Evolutionary conservation across 1,139 yeast species (phyloP), one percentile per base, ranked within the genome.

Genomic region (Saccharomycopsis hybrid): DNA sequence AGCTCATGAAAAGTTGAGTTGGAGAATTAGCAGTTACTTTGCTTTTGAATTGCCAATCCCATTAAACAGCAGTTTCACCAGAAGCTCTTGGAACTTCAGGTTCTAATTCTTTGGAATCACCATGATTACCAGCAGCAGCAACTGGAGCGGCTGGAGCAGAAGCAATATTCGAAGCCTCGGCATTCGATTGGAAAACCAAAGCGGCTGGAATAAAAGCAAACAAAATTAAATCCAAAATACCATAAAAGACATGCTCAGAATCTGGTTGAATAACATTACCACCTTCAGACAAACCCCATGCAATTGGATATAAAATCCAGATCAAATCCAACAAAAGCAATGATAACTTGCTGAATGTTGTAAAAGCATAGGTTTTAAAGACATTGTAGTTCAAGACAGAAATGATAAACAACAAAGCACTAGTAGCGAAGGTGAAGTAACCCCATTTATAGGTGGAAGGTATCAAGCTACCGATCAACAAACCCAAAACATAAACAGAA

Each of bases 391-490:
- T 49, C 30, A 55, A 37, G 9, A 52, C 9, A 31, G 41, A 29
- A 32, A 52, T 28, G 25, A 50, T 36, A 43, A 48, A 55, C 46
- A 47, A 51, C 47, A 41, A 62, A 41, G 65, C 63, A 42, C 62
- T 66, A 42, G 62, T 56, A 44, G 66, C 73, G 54, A 71, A 65
- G 42, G 73, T 69, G 54, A 71, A 78, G 70, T 74, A 79, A 58
- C 84, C 87, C 86, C 86, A 80, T 65, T 77, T 81, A 65, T 81
- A 81, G 50, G 79, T 67, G 11, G 85, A 76, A 48, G 64, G 62
- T 51, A 81, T 76, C 54, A 79, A 65, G 30, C 73, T 58, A 56
- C 82, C 85, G 60, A 79, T 70, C 61, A 80, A 70, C 47, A 77
- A 69, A 48, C 77, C 72, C 51, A 80, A 69, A 33, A 78, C 80